Evolutionary conservation across 116 monocot genomes (phyloP).

Genomic region (Papilionanthe hybrid): DNA sequence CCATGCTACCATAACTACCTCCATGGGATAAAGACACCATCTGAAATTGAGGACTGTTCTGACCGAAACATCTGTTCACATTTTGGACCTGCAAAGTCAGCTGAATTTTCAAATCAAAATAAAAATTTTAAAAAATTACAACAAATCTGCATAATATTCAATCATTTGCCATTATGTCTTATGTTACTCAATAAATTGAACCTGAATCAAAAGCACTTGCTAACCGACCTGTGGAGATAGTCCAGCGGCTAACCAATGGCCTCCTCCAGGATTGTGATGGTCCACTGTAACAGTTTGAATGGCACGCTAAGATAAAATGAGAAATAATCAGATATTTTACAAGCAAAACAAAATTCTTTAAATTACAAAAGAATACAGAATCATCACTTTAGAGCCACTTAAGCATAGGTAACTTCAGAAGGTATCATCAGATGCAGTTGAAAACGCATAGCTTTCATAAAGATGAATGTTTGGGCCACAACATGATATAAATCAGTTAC

Average conservation of each 20-base stretch:
- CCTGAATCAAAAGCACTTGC: not conserved
- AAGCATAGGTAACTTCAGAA: not conserved
- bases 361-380: not conserved
- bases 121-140: not conserved
- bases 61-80: conserved; percentile 34
- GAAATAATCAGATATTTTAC: not conserved
- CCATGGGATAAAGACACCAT: conserved; percentile 60
- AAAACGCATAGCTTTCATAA: not conserved
- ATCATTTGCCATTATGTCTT: not conserved
- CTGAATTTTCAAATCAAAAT: conserved; percentile 8
- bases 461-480: not conserved
- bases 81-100: conserved; percentile 51
- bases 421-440: not conserved
- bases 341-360: not conserved
- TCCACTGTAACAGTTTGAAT: conserved; percentile 61
- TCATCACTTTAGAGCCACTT: not conserved
- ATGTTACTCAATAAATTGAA: not conserved
- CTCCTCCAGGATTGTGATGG: conserved; percentile 79
- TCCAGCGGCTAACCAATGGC: conserved; percentile 88
- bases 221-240: conserved; percentile 84
- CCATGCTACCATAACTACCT: conserved; percentile 72
- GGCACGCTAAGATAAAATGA: conserved; percentile 45
- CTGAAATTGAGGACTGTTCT: conserved; percentile 57
- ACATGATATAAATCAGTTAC: not conserved
- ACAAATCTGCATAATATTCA: not conserved